Percentiles rank a stretch among this genome's conserved stretches.
Evolutionary conservation across 2,329 filamentous ascomycete species (phyloP).

Genomic region (Nigrograna mackinnonii): DNA sequence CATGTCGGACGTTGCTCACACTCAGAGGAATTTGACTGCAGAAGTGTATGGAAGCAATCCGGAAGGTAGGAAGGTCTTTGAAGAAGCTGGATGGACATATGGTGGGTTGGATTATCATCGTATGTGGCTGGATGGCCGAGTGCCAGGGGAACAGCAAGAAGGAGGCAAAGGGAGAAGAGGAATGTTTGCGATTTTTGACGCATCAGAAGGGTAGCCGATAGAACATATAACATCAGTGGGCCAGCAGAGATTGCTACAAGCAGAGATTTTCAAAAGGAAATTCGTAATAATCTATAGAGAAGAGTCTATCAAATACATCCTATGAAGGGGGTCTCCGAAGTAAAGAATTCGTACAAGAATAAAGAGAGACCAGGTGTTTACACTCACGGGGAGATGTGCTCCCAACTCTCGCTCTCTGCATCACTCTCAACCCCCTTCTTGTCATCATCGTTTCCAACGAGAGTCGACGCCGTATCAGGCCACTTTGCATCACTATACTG

Average conservation of each 20-base stretch:
- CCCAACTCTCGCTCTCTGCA: conserved; percentile 10
- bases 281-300: too few relatives aligned
- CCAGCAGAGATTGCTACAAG: too few relatives aligned
- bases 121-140: conserved; percentile 41
- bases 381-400: too few relatives aligned
- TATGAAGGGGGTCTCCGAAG: too few relatives aligned
- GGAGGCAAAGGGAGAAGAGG: conserved; percentile 31
- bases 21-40: conserved; percentile 26
- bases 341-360: too few relatives aligned
- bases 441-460: conserved; percentile 8
- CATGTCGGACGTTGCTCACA: conserved; percentile 22
- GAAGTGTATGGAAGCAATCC: conserved; percentile 39
- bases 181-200: conserved; percentile 42
- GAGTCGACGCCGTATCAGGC: conserved; percentile 13
- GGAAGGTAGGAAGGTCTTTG: conserved; percentile 30
- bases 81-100: conserved; percentile 34
- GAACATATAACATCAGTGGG: too few relatives aligned
- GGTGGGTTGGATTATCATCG: conserved; percentile 37
- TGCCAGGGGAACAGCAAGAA: conserved; percentile 31
- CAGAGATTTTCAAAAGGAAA: too few relatives aligned
- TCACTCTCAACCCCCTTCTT: conserved; percentile 1
- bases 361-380: too few relatives aligned
- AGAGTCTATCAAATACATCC: too few relatives aligned
- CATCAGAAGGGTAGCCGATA: conserved; percentile 18
- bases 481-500: conserved; percentile 8